phyloP scores from a whole-genome alignment of 805 yeast genomes.

The Cyberlindnera japonica region DNA sequence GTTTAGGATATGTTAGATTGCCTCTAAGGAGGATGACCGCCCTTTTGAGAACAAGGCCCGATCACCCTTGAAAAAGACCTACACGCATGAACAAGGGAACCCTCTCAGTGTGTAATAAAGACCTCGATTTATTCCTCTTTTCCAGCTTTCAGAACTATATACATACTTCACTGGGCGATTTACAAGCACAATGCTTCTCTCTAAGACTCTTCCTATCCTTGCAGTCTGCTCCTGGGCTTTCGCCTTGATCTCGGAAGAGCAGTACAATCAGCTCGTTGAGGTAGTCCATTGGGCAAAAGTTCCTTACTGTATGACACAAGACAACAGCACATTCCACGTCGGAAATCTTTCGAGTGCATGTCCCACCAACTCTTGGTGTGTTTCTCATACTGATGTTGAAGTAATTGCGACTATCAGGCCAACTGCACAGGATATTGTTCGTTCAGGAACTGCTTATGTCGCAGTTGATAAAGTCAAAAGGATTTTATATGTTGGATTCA shows the following conservation, averaged over 20 bases:
- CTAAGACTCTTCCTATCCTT: background rate
- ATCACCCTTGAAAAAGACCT: no score
- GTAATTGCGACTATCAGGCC: constrained; percentile 17
- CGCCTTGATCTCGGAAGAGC: constrained; percentile 7
- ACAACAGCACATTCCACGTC: background rate
- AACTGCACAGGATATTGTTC: constrained; percentile 30
- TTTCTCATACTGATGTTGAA: background rate
- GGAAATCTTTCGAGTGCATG: constrained; percentile 14
- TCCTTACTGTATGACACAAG: constrained; percentile 18
- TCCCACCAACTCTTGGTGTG: constrained; percentile 5
- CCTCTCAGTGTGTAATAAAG: no score
- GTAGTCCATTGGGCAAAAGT: constrained; percentile 18
- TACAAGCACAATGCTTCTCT: background rate
- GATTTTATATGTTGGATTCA: constrained; percentile 48
- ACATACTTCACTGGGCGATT: background rate
- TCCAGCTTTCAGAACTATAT: background rate
- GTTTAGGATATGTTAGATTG: no score
- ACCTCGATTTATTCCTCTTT: no score
- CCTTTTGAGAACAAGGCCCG: no score
- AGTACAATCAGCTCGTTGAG: constrained; percentile 9
- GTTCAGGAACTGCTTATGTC: constrained; percentile 52
- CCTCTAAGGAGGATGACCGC: no score
- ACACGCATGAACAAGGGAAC: no score
- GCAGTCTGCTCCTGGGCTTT: background rate
- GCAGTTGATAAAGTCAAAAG: constrained; percentile 43